Evolutionary conservation across 306 rosid species (phyloP).

Genomic region (Prunus salicina): DNA sequence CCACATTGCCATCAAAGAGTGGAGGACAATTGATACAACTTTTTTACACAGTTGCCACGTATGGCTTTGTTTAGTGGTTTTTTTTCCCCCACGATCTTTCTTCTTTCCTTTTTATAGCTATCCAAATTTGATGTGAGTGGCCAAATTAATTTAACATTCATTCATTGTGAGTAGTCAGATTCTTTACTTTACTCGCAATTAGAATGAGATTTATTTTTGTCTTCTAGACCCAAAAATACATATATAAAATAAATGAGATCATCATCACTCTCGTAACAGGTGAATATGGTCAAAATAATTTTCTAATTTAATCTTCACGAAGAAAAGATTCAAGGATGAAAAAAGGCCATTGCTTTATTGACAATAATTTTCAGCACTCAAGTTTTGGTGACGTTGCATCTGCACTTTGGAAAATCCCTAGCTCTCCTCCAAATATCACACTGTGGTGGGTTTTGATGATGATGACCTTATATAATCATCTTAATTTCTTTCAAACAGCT

Average conservation of each 20-base stretch:
- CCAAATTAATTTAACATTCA: not conserved
- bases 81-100: not conserved
- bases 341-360: not conserved
- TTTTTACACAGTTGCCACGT: not conserved
- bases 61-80: not conserved
- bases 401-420: not conserved
- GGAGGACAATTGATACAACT: not conserved
- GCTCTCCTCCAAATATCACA: not conserved
- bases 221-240: not conserved
- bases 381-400: not conserved
- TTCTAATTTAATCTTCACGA: not conserved
- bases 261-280: not conserved
- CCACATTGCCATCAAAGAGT: not conserved
- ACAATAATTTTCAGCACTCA: constrained; percentile 10
- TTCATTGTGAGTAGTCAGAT: not conserved
- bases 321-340: not conserved
- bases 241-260: not conserved
- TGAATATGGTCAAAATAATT: not conserved
- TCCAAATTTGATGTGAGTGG: not conserved
- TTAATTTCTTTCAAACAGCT: not conserved
- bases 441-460: not conserved
- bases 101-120: not conserved
- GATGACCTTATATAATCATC: not conserved
- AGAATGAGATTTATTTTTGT: not conserved
- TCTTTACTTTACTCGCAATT: not conserved